Evolutionary conservation across 2,329 filamentous ascomycete species (phyloP), one percentile per base, ranked within the genome.

Genomic region (Huntiella moniliformis): DNA sequence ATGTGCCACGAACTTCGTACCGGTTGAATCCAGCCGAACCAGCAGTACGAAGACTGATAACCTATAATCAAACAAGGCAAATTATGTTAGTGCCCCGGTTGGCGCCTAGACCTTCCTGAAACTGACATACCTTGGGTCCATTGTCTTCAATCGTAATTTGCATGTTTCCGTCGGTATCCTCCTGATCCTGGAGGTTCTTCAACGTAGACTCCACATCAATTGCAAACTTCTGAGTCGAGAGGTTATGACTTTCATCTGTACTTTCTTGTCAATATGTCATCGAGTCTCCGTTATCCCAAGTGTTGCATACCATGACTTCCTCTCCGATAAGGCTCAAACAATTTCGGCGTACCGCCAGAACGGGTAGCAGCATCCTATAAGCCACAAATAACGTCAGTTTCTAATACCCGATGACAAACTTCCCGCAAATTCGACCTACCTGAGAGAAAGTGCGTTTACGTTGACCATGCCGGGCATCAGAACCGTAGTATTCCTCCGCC

Each of bases 71-170:
- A 15, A 43, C 16, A 11, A n/a, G 36, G 41, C 12, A 43, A 36
- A n/a, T 48, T 16, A 16, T 31, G 34, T 53, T 50, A 53, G 49
- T 22, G 22, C 22, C 22, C 22, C 22, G 22, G 7, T 28, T 28
- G 43, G 48, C 39, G 35, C 13, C 43, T 17, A 38, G 17, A n/a
- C 13, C 22, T 45, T 7, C 16, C 38, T 6, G 11, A n/a, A 16
- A 17, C 17, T 17, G 18, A 42, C 57, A 52, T 60, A 81, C 82
- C 71, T 96, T 98, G 42, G 91, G 88, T 0, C 91, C 91, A 52
- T 75, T 73, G 63, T 98, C 91, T 58, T 96, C 91, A 55, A 96
- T 93, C 28, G 91, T 98, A 60, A 98, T 98, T 61, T 96, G 87
- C 70, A 85, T 83, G 61, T 98, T 95, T 47, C 74, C 70, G 62